Evolutionary conservation across 2,329 filamentous ascomycete genomes (phyloP).

Genomic region (Microdochium trichocladiopsis): DNA sequence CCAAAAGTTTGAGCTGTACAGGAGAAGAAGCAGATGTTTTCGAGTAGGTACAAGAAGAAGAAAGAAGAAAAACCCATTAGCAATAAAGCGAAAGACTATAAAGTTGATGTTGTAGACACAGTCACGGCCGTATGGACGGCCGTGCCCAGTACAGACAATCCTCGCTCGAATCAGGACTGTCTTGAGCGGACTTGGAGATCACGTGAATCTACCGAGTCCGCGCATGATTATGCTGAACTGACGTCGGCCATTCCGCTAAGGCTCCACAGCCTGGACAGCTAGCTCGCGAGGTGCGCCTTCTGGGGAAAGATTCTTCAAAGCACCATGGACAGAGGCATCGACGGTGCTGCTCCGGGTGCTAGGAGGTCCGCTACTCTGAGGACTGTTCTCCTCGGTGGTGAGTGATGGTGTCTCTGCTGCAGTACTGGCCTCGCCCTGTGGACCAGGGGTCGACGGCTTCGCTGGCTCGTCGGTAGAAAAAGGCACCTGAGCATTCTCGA

Average conservation of each 20-base stretch:
- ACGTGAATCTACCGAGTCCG: too few relatives aligned
- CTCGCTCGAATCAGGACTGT: too few relatives aligned
- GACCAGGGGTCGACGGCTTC: conserved; percentile 24
- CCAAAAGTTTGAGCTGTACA: not conserved
- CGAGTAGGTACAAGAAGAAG: not conserved
- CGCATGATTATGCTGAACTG: too few relatives aligned
- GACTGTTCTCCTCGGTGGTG: conserved; percentile 63
- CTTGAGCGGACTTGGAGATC: too few relatives aligned
- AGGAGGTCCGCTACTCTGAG: conserved; percentile 57
- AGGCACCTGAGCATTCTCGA: conserved; percentile 27
- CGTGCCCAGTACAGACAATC: too few relatives aligned
- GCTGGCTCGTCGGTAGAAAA: conserved; percentile 8
- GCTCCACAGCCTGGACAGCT: not conserved
- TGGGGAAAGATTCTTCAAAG: not conserved
- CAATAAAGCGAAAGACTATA: too few relatives aligned
- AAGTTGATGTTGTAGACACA: too few relatives aligned
- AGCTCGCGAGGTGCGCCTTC: not conserved
- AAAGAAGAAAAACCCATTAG: too few relatives aligned
- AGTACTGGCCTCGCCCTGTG: conserved; percentile 41
- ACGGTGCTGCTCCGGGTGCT: conserved; percentile 54
- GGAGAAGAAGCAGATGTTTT: not conserved
- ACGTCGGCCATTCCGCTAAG: not conserved
- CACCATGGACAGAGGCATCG: conserved; percentile 20
- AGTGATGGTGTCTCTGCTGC: conserved; percentile 57
- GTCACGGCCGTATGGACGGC: too few relatives aligned